Base-by-base conservation (phyloP, 1,284 basidiomycete species). In the Moesziomyces antarcticus region DNA sequence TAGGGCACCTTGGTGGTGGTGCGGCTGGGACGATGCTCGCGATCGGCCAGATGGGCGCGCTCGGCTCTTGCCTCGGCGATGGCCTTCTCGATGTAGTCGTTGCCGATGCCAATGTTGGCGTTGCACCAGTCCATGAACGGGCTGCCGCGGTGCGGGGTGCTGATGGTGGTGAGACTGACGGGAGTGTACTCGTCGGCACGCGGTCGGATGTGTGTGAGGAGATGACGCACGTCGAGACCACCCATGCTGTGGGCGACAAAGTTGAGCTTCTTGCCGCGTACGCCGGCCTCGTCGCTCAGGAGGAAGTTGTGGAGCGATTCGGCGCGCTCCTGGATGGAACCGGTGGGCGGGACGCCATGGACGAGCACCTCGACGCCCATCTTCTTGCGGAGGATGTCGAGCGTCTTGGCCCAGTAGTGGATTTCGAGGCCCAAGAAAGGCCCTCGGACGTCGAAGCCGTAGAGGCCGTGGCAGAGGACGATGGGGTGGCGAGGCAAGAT, bases 111-210 rank as follows among this genome's bases (percentile, higher is more conserved):
- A 24, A 83, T 79, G 57, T 83, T 83, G 51, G 81, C 77, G 35
- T 83, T 83, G 86, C 96, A 98, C 96, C 96, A 99, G 85, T 98
- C 94, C 97, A 99, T 99, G 85, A 99, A 98, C 0, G 96, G 94
- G 77, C 92, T 94, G 25, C 96, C 96, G 25, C 92, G 89, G 85
- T 99, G 97, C 18, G 97, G 97, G 0, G 97, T 98, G 47, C 91
- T 91, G 71, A 99, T 89, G 18, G 91, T 93, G 0, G 93, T 98
- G 64, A 99, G 86, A 8, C 93, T 94, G 42, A 94, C 85, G 0
- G 97, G 95, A 1, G 87, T 88, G 85, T 99, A 99, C 56, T 92
- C 89, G 18, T 86, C 88, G 14, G 70, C 65, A 7, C 50, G 66
- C 0, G 96, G 94, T 69, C 89, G 89, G 78, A 96, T 88, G 82